A percentile compares a stretch with the other conserved stretches of the same genome.
Conservation (phyloP, 768 basidiomycete species). For the Tricholoma sp. region DNA sequence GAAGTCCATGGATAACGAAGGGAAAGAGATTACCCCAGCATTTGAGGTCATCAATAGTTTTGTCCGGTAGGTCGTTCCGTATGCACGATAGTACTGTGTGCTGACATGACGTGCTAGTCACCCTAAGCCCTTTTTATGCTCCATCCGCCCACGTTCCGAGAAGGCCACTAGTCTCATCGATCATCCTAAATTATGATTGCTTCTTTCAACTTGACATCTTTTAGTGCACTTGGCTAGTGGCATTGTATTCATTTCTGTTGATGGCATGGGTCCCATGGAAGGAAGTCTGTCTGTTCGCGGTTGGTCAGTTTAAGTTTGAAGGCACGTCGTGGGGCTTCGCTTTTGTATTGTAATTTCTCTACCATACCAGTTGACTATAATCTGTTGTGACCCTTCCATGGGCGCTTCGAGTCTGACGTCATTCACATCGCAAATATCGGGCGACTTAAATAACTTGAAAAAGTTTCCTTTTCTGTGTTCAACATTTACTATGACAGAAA, state of each 20-base stretch:
- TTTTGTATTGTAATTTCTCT: not conserved
- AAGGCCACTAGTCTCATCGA: conserved; percentile 24
- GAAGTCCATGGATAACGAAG: conserved; percentile 37
- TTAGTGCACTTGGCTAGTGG: not conserved
- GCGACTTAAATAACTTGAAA: no score
- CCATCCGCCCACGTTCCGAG: conserved; percentile 39
- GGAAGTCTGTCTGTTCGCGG: not conserved
- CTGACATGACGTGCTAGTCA: conserved; percentile 30
- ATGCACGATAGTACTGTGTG: not conserved
- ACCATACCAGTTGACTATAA: not conserved
- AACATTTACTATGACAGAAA: not conserved
- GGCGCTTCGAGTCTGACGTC: not conserved
- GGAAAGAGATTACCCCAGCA: conserved; percentile 32
- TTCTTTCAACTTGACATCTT: not conserved
- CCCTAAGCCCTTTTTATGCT: conserved; percentile 45
- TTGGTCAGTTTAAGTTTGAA: not conserved
- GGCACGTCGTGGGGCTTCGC: not conserved
- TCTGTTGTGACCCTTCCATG: not conserved
- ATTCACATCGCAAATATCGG: not conserved
- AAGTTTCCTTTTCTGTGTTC: not conserved
- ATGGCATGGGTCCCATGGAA: not conserved
- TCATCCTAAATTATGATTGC: conserved; percentile 17
- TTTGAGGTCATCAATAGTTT: conserved; percentile 38
- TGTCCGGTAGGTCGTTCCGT: conserved; percentile 34
- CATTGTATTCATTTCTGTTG: not conserved